Base-by-base conservation (phyloP, 176 grass and related monocot genomes). In the Poa pratensis region DNA sequence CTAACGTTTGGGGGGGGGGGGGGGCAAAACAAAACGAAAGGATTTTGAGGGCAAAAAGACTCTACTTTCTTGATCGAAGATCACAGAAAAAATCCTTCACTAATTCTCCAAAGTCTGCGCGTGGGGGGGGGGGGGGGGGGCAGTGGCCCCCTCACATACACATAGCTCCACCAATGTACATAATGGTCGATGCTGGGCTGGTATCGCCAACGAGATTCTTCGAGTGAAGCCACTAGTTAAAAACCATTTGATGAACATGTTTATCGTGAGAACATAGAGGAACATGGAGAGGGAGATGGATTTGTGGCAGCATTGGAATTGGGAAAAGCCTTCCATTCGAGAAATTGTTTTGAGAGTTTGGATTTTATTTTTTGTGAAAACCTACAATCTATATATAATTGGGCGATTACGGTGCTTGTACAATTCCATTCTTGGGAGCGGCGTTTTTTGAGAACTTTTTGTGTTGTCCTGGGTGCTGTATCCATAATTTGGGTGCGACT, bases 171-270 rank as follows among this genome's bases (percentile, higher is more conserved):
- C 32, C 32, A 32, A 32, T 2, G 32, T 32, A 32, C 32, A 32
- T 35, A 35, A 35, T 35, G 93, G 85, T 98, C 20, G 96, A 95
- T 66, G 93, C 42, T 98, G 93, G 96, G 92, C 93, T 80, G 93
- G 96, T 28, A 87, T 94, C 39, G 96, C 96, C 18, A 95, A 89
- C 17, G 96, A 98, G 82, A 98, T 98, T 46, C 91, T 98, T 81
- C 81, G 93, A 13, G 76, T 94, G 85, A 95, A 93, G 78, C 89
- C 82, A 65, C 63, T 98, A 60, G 93, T 95, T 10, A 86, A 94
- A 53, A 94, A 90, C 81, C 96, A 98, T 84, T 80, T 98, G 72
- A 98, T 95, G 86, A 98, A 95, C 73, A 89, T 95, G 87, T 98
- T 98, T 68, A 72, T 98, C 1, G 93, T 98, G 72, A 98, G 95